A percentile compares a stretch with the other conserved stretches of the same genome.
phyloP scores from a whole-genome alignment of 1,139 yeast genomes.

The Diutina mesorugosa region DNA sequence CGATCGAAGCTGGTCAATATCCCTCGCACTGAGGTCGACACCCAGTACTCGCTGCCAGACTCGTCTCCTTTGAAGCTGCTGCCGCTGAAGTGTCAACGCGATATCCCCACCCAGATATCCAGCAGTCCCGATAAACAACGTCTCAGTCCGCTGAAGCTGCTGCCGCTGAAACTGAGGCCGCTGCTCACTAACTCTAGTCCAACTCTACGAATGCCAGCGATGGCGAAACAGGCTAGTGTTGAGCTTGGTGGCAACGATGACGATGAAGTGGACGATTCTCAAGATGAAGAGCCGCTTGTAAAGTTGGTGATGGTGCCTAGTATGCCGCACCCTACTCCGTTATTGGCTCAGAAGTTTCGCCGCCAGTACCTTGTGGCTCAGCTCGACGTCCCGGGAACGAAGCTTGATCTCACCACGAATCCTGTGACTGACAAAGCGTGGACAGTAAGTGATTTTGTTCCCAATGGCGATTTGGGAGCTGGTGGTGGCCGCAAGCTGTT shows the following conservation, averaged over 20 bases:
- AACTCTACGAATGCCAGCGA: background rate
- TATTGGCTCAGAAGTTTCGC: background rate
- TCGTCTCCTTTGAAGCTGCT: background rate
- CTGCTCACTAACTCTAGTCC: background rate
- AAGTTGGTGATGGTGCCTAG: background rate
- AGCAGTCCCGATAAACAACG: background rate
- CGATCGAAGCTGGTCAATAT: background rate
- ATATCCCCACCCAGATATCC: background rate
- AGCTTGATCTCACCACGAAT: background rate
- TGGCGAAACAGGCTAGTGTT: background rate
- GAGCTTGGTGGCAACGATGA: background rate
- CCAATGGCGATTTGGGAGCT: background rate
- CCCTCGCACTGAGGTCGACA: background rate
- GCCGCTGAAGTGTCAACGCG: background rate
- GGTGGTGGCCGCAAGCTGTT: background rate
- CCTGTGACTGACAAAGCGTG: background rate
- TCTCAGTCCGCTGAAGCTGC: background rate
- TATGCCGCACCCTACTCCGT: background rate
- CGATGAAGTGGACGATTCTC: background rate
- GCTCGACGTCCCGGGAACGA: background rate
- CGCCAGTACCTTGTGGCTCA: background rate
- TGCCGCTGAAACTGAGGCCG: background rate
- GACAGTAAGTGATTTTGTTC: background rate
- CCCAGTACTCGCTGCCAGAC: background rate
- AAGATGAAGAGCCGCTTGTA: background rate